These are phyloP conservation scores for Puccinellia tenuiflora DNA, from an alignment of 176 grass and related monocot genomes.

Conservation along the genomic window DNA sequence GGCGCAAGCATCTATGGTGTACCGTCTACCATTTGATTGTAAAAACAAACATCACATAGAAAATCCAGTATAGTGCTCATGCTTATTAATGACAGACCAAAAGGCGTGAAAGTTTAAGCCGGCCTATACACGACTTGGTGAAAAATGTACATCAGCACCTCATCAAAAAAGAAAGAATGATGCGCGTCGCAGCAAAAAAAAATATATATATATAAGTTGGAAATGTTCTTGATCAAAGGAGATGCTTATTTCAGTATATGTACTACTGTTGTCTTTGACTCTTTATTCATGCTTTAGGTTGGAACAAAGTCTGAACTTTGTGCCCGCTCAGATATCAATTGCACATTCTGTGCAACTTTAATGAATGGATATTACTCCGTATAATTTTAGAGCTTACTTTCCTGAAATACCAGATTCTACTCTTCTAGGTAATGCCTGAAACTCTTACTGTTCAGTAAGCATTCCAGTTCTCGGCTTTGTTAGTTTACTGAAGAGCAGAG, in stretches of 20 bases:
- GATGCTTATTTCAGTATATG: neutral
- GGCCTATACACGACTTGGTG: neutral
- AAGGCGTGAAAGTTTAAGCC: neutral
- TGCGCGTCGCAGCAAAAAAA: neutral
- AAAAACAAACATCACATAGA: neutral
- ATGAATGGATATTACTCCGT: no score
- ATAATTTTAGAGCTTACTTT: neutral
- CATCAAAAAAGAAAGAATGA: neutral
- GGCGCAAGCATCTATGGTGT: constrained; percentile 1
- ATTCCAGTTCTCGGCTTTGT: no score
- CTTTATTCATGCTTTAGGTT: neutral
- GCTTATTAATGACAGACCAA: neutral
- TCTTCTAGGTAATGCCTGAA: no score
- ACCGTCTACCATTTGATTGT: constrained; percentile 7
- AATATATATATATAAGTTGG: no score
- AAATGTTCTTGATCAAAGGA: neutral
- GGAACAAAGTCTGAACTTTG: neutral
- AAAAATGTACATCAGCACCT: neutral
- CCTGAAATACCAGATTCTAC: no score
- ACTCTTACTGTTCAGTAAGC: no score
- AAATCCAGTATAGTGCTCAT: no score
- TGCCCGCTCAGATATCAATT: neutral
- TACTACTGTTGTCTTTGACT: neutral
- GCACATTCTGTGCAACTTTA: neutral
- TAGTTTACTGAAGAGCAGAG: no score